Conservation (phyloP, 305 asterid species). For the Caryopteris hybrid region DNA sequence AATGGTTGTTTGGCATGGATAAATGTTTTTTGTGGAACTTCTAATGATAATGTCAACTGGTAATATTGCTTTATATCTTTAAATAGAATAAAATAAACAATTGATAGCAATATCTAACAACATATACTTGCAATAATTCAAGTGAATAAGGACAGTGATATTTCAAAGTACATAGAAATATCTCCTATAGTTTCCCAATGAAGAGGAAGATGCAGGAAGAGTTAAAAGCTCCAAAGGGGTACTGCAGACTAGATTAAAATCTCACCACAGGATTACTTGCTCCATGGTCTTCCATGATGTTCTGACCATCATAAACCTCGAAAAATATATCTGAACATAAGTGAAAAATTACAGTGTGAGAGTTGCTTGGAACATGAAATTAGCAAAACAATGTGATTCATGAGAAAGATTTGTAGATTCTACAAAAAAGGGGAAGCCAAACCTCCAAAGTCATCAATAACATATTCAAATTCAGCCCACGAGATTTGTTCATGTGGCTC, state of each 20-base stretch:
- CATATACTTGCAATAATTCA: conserved; percentile 1
- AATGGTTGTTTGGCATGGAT: neutral
- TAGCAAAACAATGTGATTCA: conserved; percentile 1
- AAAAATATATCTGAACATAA: conserved; percentile 56
- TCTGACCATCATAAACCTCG: conserved; percentile 57
- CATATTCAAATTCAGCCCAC: conserved; percentile 70
- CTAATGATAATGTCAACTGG: neutral
- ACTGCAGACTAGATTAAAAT: conserved; percentile 20
- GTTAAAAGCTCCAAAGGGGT: neutral
- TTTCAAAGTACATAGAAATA: conserved; percentile 1
- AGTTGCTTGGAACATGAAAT: neutral
- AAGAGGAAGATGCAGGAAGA: conserved; percentile 5
- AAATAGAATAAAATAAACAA: neutral
- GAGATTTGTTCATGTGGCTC: conserved; percentile 76
- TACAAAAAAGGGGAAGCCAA: conserved; percentile 15
- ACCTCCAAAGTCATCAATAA: conserved; percentile 79
- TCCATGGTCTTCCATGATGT: conserved; percentile 66
- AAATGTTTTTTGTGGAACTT: conserved; percentile 13
- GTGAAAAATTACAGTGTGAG: neutral
- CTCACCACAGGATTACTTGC: conserved; percentile 80
- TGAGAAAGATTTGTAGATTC: neutral
- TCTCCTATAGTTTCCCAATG: neutral
- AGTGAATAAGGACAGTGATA: neutral
- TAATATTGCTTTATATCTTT: neutral
- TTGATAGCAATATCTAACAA: neutral